Conservation (phyloP, 106 monocot species). For the Dioscorea dumetorum region DNA sequence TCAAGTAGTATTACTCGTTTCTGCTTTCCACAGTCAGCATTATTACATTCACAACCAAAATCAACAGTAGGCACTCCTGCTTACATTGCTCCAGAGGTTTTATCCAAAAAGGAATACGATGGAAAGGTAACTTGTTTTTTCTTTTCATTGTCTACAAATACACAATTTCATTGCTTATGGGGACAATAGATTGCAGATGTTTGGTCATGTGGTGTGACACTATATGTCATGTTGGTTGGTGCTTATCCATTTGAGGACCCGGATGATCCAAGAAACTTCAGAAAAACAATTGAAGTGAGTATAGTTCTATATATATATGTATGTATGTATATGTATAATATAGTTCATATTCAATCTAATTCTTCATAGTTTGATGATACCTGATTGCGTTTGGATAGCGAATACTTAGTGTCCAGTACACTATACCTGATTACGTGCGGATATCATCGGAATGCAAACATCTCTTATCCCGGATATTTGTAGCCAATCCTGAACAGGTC, state of each 20-base stretch:
- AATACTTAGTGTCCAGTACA: constrained; percentile 63
- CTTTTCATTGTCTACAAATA: neutral
- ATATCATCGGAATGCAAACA: constrained; percentile 52
- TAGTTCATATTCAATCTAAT: neutral
- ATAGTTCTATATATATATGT: neutral
- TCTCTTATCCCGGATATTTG: constrained; percentile 62
- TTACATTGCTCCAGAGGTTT: constrained; percentile 79
- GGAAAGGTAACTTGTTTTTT: constrained; percentile 44
- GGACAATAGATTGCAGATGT: constrained; percentile 71
- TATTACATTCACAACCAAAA: constrained; percentile 83
- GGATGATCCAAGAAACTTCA: constrained; percentile 67
- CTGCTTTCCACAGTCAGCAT: constrained; percentile 33
- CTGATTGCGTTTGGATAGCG: constrained; percentile 14
- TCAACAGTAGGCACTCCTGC: constrained; percentile 84
- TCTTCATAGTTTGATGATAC: too few species aligned
- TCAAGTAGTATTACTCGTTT: neutral
- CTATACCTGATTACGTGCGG: constrained; percentile 57
- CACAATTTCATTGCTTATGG: neutral
- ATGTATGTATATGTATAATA: neutral
- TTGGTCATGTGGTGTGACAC: constrained; percentile 88
- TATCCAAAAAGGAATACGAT: constrained; percentile 72
- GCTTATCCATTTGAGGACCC: constrained; percentile 82
- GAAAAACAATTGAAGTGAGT: constrained; percentile 62
- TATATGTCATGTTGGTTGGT: constrained; percentile 85
- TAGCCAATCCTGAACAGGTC: constrained; percentile 60